phyloP scores from a whole-genome alignment of 192 early-diverging fungal genomes.

The Gaertneriomyces semiglobifer region DNA sequence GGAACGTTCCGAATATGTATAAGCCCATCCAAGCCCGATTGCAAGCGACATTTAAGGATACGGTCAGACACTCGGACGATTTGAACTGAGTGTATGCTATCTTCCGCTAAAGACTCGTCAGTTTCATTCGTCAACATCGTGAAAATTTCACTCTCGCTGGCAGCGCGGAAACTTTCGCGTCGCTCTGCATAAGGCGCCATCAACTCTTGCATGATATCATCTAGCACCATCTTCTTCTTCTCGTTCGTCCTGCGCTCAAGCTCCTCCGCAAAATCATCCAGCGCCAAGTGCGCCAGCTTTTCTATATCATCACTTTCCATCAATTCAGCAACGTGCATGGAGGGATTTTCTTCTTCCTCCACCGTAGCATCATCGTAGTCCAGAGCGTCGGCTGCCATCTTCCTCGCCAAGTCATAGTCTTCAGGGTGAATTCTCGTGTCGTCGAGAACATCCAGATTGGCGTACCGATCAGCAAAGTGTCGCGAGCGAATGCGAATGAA shows the following conservation, averaged over 20 bases:
- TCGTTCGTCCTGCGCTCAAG: constrained; percentile 69
- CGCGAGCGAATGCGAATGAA: constrained; percentile 79
- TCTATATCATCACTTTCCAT: constrained; percentile 69
- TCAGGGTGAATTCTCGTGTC: constrained; percentile 93
- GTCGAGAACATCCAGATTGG: constrained; percentile 75
- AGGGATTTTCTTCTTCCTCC: constrained; percentile 69
- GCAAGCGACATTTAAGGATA: constrained; percentile 71
- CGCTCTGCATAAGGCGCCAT: constrained; percentile 76
- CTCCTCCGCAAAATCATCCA: constrained; percentile 88
- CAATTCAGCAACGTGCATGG: constrained; percentile 73
- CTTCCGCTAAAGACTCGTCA: constrained; percentile 62
- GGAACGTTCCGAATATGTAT: constrained; percentile 62
- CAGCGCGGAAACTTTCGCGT: constrained; percentile 57
- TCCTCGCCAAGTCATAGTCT: constrained; percentile 90
- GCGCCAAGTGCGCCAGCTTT: constrained; percentile 73
- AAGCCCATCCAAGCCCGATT: constrained; percentile 82
- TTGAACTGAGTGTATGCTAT: constrained; percentile 64
- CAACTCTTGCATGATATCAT: constrained; percentile 84
- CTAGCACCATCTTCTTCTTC: constrained; percentile 71
- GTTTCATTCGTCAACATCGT: constrained; percentile 84
- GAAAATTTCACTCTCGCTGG: constrained; percentile 62
- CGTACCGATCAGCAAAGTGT: constrained; percentile 41
- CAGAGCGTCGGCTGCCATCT: constrained; percentile 94
- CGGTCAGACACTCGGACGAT: constrained; percentile 70
- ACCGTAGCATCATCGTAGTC: constrained; percentile 68